Conservation (phyloP, 1,284 basidiomycete genomes). For the Ustilago hordei region DNA sequence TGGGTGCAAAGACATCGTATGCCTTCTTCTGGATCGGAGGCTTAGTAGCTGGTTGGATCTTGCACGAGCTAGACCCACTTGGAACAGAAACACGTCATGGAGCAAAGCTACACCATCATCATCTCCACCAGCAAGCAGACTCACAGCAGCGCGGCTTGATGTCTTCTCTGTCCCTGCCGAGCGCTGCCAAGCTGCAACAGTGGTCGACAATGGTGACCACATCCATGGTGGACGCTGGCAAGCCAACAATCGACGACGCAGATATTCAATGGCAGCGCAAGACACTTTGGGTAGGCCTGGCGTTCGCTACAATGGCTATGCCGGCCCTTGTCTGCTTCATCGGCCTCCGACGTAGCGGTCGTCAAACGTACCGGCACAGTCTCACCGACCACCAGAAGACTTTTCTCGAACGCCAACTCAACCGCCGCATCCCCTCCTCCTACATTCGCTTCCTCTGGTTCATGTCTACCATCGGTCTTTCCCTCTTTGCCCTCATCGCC, state of each 20-base stretch:
- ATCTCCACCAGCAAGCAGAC: neutral
- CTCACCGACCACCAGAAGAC: slow-evolving; percentile 70
- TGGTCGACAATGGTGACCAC: slow-evolving; percentile 15
- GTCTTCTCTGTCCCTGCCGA: slow-evolving; percentile 23
- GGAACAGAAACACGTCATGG: slow-evolving; percentile 36
- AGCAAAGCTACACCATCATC: slow-evolving; percentile 6
- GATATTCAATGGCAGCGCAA: slow-evolving; percentile 74
- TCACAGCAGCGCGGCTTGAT: neutral
- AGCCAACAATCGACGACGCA: slow-evolving; percentile 49
- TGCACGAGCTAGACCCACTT: slow-evolving; percentile 69
- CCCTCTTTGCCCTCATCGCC: slow-evolving; percentile 73
- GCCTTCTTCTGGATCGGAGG: slow-evolving; percentile 72
- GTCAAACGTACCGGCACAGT: slow-evolving; percentile 67
- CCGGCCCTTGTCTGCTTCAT: slow-evolving; percentile 71
- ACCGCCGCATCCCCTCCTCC: slow-evolving; percentile 72
- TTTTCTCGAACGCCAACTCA: slow-evolving; percentile 72
- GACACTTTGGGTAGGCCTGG: slow-evolving; percentile 74
- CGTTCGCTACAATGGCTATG: slow-evolving; percentile 74
- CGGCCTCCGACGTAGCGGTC: slow-evolving; percentile 61
- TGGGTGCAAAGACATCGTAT: slow-evolving; percentile 73
- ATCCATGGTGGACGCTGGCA: neutral
- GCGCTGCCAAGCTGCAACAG: slow-evolving; percentile 17
- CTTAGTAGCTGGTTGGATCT: slow-evolving; percentile 71
- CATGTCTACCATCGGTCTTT: slow-evolving; percentile 73
- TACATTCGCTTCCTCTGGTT: slow-evolving; percentile 75